These are phyloP conservation scores for Melampsora larici-populina DNA, from an alignment of 1,284 basidiomycete species.

Conservation along the genomic window DNA sequence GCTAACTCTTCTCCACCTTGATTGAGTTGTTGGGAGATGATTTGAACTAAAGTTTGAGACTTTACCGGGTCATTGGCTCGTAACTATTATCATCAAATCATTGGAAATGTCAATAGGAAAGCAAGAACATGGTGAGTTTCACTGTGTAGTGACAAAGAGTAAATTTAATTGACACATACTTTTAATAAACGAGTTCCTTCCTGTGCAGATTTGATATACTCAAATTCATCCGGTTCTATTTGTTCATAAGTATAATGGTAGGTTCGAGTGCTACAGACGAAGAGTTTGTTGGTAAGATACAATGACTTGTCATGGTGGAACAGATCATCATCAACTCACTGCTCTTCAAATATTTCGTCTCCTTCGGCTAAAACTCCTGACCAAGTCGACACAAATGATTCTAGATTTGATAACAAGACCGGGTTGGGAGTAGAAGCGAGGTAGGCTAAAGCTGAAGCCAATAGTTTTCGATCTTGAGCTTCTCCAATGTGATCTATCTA, in stretches of 20 bases:
- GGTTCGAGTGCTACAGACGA: conserved; percentile 17
- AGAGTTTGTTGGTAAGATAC: not conserved
- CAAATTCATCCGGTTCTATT: conserved; percentile 25
- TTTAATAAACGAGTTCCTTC: conserved; percentile 18
- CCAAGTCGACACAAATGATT: conserved; percentile 32
- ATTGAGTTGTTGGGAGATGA: conserved; percentile 26
- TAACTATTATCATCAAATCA: conserved; percentile 2
- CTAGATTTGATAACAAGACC: conserved; percentile 18
- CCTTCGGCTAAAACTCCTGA: conserved; percentile 31
- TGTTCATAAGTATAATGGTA: conserved; percentile 32
- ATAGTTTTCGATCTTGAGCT: conserved; percentile 28
- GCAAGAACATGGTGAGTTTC: not conserved
- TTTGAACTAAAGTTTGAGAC: conserved; percentile 19
- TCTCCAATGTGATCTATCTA: conserved; percentile 28
- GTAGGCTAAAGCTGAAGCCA: conserved; percentile 25
- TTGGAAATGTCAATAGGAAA: not conserved
- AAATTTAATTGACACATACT: not conserved
- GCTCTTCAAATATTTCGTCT: conserved; percentile 27
- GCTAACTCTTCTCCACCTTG: conserved; percentile 16
- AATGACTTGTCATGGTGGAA: not conserved
- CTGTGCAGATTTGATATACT: conserved; percentile 13
- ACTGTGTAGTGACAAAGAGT: not conserved
- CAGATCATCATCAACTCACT: not conserved
- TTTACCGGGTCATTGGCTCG: conserved; percentile 20
- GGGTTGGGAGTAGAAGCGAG: conserved; percentile 18